Base-by-base conservation (phyloP, 352 stramenopile genomes). In the Globisporangium carolinianum region DNA sequence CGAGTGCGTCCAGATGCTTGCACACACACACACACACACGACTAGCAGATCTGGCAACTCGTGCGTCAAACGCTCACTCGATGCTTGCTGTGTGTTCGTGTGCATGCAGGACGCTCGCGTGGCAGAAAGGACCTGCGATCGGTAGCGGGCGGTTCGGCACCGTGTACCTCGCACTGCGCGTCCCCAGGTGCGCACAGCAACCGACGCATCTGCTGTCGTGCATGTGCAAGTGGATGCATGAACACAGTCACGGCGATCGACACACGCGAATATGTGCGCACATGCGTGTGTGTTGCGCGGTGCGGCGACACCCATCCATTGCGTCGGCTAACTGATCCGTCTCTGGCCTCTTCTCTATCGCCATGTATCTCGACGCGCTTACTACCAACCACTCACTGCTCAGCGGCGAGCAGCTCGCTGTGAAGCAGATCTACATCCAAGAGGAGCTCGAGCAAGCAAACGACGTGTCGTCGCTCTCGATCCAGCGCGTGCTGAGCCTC, bases 381-480 rank as follows among this genome's bases (percentile, higher is more conserved):
- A 24, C 24, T 24, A 24, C 24, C 24, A 24, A 24, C 24, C 24
- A 24, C 24, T 24, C 24, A 24, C 24, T 24, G 24, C 38, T 24
- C 35, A 96, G 84, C 11, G 84, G 82, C 8, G 79, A 95, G 61
- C 75, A 95, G 38, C 68, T 97, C 5, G 87, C 89, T 3, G 75
- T 94, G 54, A 97, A 97, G 72, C 82, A 96, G 69, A 73, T 97
- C 53, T 83, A 76, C 52, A 78, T 96, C 60, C 71, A 82, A 55
- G 84, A 94, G 61, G 83, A 91, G 59, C 57, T 76, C 9, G 67
- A 79, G 41, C 71, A 83, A 24, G 89, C 89, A 48, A 81, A 87
- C 56, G 75, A 87, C 65, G 72, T 72, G 56, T 86, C 71, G 15
- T 79, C 76, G 52, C 65, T 86, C 48, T 76, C 71, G 18, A 69